Base-by-base conservation (phyloP, 352 stramenopile genomes). In the Blastocystis sp. region DNA sequence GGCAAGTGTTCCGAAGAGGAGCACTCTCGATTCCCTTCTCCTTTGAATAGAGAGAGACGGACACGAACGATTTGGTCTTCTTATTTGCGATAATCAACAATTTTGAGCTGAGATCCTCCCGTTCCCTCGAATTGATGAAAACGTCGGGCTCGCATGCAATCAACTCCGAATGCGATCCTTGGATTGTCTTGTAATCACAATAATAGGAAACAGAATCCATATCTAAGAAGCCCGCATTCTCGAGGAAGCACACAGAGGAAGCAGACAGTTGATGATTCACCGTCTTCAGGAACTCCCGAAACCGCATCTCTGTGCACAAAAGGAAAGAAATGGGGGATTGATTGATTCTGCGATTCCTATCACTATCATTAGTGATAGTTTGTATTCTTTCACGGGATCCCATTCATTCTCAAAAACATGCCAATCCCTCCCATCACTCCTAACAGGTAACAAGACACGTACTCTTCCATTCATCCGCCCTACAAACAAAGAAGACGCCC, bases 41-140 rank as follows among this genome's bases (percentile, higher is more conserved):
- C 7, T 74, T 23, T 9, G 48, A 56, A 14, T 17, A 19, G 11
- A 53, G 3, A 67, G n/a, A 84, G 17, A 84, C 52, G 23, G 17
- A 14, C 28, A 84, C 3, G 1, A 84, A n/a, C 19, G 53, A 21
- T 28, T 69, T 41, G 52, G n/a, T 40, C 9, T 70, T 52, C 11
- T n/a, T 11, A 28, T 69, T 69, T 53, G 53, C 74, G 17, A 84
- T 45, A 28, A 84, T 40, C 17, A 76, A 2, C 17, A 45, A 56
- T 76, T 76, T 1, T 7, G 48, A 56, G 14, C 5, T 14, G 48
- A 17, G 5, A 14, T 14, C 14, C 5, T 17, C 48, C 5, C 5
- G 5, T 56, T 56, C 48, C 48, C 14, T 56, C 5, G 14, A 17
- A 14, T 14, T 56, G 48, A 56, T 14, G 48, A 56, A 56, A 56